These are phyloP conservation scores for Neostapfia colusana DNA, from an alignment of 176 grass and related monocot genomes.

Conservation along the genomic window DNA sequence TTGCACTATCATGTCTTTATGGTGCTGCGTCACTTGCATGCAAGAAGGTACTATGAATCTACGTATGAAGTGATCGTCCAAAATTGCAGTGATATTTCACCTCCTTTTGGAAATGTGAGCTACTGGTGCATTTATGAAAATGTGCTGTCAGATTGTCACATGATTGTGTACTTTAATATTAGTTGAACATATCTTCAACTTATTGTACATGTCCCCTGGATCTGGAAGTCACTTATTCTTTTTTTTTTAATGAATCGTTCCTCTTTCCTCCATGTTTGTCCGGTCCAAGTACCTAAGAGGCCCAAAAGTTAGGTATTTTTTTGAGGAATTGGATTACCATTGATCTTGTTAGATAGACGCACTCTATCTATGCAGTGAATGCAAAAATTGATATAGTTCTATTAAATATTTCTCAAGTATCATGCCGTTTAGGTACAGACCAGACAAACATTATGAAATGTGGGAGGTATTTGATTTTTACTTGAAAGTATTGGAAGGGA, in stretches of 20 bases:
- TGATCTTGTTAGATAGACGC: background rate
- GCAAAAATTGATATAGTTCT: background rate
- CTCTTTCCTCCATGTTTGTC: background rate
- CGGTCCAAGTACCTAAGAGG: background rate
- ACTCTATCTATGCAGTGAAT: background rate
- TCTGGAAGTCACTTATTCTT: background rate
- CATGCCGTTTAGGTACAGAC: background rate
- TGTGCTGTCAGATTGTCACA: background rate
- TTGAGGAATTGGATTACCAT: background rate
- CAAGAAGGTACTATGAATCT: slow-evolving; percentile 5
- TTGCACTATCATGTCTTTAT: background rate
- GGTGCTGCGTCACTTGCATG: background rate
- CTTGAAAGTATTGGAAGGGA: slow-evolving; percentile 8
- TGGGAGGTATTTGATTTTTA: background rate
- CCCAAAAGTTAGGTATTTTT: background rate
- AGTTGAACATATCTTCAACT: slow-evolving; percentile 1
- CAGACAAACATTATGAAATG: background rate
- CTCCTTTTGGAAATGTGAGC: slow-evolving; percentile 16
- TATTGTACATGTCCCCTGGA: background rate
- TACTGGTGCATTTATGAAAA: slow-evolving; percentile 9
- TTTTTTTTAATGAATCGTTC: background rate
- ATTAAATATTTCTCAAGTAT: background rate
- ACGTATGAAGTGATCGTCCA: slow-evolving; percentile 4
- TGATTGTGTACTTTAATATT: slow-evolving; percentile 19
- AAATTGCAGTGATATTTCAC: slow-evolving; percentile 24